phyloP scores from a whole-genome alignment of 2,329 filamentous ascomycete genomes.

The Annulohypoxylon truncatum region DNA sequence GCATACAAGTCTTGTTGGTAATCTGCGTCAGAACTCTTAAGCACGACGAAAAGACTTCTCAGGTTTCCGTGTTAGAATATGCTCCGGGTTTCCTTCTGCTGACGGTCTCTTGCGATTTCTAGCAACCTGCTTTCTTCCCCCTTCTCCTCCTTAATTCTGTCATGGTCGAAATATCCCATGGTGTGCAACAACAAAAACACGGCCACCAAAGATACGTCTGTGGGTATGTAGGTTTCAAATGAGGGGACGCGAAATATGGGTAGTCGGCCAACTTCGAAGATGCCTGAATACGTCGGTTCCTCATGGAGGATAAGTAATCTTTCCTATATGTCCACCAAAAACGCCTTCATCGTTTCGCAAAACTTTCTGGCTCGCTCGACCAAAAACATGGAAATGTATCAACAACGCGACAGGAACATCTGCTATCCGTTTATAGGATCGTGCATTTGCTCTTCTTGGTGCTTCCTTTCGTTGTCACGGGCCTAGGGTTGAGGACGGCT shows the following conservation, averaged over 20 bases:
- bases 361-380: constrained; percentile 45
- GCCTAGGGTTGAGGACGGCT: constrained; percentile 77
- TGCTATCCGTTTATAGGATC: constrained; percentile 66
- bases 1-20: constrained; percentile 18
- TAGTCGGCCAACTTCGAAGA: constrained; percentile 43
- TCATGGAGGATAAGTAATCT: constrained; percentile 42
- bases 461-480: constrained; percentile 60
- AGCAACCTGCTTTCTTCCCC: constrained; percentile 28
- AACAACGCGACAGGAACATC: constrained; percentile 34
- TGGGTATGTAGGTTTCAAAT: constrained; percentile 47
- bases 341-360: constrained; percentile 47
- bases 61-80: background rate
- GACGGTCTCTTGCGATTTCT: constrained; percentile 21
- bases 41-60: constrained; percentile 14
- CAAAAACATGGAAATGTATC: constrained; percentile 41
- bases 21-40: constrained; percentile 34
- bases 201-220: constrained; percentile 36
- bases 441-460: constrained; percentile 75
- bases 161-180: constrained; percentile 20
- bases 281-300: constrained; percentile 47
- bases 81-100: constrained; percentile 27
- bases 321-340: constrained; percentile 51
- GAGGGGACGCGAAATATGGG: constrained; percentile 47
- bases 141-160: constrained; percentile 11
- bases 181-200: constrained; percentile 28